These are phyloP conservation scores for Hypoxylon lenormandii DNA, from an alignment of 495 filamentous ascomycete species.

Conservation along the genomic window DNA sequence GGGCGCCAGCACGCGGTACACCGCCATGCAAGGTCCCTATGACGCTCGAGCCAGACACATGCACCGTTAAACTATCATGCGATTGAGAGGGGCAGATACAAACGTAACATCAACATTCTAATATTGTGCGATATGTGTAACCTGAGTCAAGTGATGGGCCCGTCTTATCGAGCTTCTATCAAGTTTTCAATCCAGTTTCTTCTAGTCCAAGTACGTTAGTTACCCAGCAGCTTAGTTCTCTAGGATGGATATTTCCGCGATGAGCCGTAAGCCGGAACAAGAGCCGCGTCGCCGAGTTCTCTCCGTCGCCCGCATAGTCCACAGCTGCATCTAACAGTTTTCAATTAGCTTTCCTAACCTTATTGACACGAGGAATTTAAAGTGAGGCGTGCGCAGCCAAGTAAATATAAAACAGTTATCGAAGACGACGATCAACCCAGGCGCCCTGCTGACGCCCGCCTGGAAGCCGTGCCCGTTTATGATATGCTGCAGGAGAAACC, in stretches of 20 bases:
- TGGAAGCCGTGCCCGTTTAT: constrained; percentile 58
- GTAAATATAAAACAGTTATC: background rate
- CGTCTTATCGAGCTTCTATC: background rate
- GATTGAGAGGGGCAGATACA: no score
- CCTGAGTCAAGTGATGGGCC: no score
- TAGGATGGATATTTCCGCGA: background rate
- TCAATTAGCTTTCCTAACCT: no score
- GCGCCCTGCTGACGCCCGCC: constrained; percentile 36
- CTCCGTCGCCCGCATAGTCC: background rate
- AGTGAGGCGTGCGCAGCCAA: background rate
- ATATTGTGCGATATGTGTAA: no score
- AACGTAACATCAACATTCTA: no score
- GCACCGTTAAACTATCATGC: no score
- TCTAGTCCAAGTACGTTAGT: background rate
- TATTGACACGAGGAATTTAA: no score
- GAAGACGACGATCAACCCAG: background rate
- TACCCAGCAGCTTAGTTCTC: background rate
- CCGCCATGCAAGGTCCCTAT: no score
- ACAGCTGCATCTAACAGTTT: background rate
- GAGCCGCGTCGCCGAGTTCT: background rate
- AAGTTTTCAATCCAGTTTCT: background rate
- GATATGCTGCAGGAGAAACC: constrained; percentile 58
- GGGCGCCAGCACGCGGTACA: no score
- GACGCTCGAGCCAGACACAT: no score
- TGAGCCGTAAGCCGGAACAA: background rate